Evolutionary conservation across 179 eudicot species (phyloP).

Genomic region (Drosera spatulata): DNA sequence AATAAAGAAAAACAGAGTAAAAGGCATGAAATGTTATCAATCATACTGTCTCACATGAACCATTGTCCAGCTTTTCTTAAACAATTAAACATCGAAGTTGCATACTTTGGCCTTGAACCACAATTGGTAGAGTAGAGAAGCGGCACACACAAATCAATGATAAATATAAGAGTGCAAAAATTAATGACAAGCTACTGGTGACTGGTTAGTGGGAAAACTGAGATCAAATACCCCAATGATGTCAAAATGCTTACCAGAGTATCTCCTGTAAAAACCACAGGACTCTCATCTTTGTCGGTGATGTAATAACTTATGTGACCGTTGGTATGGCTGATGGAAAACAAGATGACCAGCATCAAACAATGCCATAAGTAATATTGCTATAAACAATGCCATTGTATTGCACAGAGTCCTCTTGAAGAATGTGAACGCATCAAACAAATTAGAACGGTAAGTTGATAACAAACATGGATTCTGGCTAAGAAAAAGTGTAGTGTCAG

Average conservation of each 20-base stretch:
- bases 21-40: neutral
- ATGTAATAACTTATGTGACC: constrained; percentile 97
- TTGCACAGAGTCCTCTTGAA: no score
- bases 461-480: no score
- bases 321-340: constrained; percentile 69
- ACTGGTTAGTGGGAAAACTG: neutral
- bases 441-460: no score
- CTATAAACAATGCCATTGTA: neutral
- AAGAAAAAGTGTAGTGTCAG: no score
- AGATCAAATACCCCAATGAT: neutral
- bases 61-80: no score
- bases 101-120: no score
- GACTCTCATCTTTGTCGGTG: constrained; percentile 75
- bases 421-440: no score
- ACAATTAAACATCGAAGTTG: no score
- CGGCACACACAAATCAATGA: no score
- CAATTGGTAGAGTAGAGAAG: no score
- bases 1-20: neutral
- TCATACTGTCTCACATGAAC: no score
- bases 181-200: neutral
- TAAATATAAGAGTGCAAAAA: no score
- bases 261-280: constrained; percentile 96
- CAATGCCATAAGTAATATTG: neutral
- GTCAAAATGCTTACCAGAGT: constrained; percentile 54
- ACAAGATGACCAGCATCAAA: neutral